phyloP scores from a whole-genome alignment of 805 yeast species.

The Zygoascus bituminiphila region DNA sequence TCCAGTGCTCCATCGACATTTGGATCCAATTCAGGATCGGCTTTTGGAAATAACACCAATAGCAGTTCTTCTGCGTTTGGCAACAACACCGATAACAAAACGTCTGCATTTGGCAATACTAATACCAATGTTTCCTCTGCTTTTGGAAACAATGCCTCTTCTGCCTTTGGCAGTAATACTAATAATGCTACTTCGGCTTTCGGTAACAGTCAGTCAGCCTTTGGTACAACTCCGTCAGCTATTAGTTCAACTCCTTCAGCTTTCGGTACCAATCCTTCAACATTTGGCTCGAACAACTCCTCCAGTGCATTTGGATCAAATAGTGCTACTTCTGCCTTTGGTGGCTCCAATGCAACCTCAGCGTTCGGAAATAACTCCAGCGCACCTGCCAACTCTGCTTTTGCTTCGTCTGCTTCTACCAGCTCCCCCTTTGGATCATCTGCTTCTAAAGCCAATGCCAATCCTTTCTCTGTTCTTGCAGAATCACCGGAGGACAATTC shows the following conservation, averaged over 20 bases:
- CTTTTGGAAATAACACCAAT: conserved; percentile 10
- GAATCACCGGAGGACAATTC: not conserved
- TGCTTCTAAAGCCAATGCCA: not conserved
- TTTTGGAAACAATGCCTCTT: conserved; percentile 17
- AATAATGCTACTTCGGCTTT: conserved; percentile 1
- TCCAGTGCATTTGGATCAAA: conserved; percentile 3
- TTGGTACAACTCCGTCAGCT: conserved; percentile 1
- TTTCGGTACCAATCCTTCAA: not conserved
- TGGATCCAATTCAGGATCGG: conserved; percentile 1
- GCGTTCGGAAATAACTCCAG: not conserved
- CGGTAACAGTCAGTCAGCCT: too few species aligned
- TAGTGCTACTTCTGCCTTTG: not conserved
- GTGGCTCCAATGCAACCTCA: not conserved
- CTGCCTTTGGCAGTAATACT: conserved; percentile 5
- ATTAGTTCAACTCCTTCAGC: not conserved
- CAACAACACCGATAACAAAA: conserved; percentile 12
- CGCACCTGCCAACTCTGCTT: conserved; percentile 3
- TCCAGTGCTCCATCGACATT: not conserved
- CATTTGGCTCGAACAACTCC: conserved; percentile 3
- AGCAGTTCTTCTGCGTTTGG: conserved; percentile 6
- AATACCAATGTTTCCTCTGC: too few species aligned
- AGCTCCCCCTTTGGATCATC: not conserved
- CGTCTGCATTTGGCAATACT: conserved; percentile 3
- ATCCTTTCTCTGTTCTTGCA: not conserved
- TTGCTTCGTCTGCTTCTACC: conserved; percentile 4